phyloP scores from a whole-genome alignment of 73 alveolate genomes.

The Durusdinium trenchii region DNA sequence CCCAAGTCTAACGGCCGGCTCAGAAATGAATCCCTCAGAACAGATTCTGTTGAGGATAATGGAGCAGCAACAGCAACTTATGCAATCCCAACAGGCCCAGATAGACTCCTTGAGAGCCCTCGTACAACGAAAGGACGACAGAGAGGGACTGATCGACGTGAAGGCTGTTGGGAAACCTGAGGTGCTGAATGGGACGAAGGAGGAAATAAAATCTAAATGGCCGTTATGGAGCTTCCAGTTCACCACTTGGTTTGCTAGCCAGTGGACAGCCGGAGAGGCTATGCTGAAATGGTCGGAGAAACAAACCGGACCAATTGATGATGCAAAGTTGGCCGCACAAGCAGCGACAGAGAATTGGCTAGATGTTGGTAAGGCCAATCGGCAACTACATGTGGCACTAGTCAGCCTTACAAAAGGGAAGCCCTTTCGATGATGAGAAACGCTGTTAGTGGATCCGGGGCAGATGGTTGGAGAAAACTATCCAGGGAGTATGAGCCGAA shows the following conservation, averaged over 20 bases:
- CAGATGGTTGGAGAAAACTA: slow-evolving; percentile 3
- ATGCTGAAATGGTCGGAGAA: not conserved
- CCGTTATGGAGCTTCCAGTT: not conserved
- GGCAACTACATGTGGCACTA: slow-evolving; percentile 14
- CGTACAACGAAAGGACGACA: not conserved
- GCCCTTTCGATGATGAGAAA: not conserved
- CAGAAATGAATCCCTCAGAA: not conserved
- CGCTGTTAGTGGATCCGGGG: not conserved
- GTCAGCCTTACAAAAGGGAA: not conserved
- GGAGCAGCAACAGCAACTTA: not conserved
- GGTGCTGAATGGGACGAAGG: not conserved
- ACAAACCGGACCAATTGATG: not conserved
- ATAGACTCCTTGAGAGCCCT: not conserved
- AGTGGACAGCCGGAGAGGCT: not conserved
- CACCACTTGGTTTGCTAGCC: slow-evolving; percentile 1
- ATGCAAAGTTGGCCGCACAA: not conserved
- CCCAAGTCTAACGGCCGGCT: not conserved
- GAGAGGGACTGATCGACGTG: not conserved
- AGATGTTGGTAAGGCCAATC: not conserved
- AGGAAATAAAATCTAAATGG: not conserved
- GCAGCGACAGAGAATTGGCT: not conserved
- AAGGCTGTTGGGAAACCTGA: slow-evolving; percentile 25
- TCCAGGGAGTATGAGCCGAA: slow-evolving; percentile 3
- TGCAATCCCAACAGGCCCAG: not conserved
- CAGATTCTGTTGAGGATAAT: not conserved